These are phyloP conservation scores for Vigna mungo DNA, from an alignment of 306 rosid species.

Conservation along the genomic window DNA sequence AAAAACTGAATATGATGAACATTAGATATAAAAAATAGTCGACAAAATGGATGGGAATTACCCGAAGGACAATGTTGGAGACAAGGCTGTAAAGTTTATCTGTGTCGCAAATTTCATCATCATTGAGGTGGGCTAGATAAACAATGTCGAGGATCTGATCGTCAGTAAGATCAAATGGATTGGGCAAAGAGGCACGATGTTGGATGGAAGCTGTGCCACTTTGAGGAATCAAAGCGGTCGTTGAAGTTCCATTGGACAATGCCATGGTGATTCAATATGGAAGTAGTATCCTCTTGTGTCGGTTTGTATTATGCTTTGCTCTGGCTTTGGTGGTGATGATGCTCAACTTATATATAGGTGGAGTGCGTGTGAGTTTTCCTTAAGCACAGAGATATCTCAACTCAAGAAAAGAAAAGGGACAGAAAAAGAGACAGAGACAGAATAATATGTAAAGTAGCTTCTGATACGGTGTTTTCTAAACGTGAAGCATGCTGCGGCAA, in stretches of 20 bases:
- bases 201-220: neutral
- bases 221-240: constrained; percentile 3
- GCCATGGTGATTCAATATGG: constrained; percentile 39
- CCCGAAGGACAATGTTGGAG: constrained; percentile 46
- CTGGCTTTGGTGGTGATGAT: constrained; percentile 6
- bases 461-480: neutral
- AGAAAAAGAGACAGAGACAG: constrained; percentile 13
- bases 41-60: neutral
- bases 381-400: neutral
- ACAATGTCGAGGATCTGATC: constrained; percentile 46
- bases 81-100: constrained; percentile 37
- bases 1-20: neutral
- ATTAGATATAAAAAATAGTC: neutral
- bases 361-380: constrained; percentile 27
- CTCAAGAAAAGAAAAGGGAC: neutral
- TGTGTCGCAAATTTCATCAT: constrained; percentile 41
- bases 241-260: constrained; percentile 21
- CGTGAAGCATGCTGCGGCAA: constrained; percentile 33
- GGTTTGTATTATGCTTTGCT: constrained; percentile 28
- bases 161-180: constrained; percentile 42
- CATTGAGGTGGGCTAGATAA: constrained; percentile 45
- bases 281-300: neutral
- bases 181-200: constrained; percentile 2
- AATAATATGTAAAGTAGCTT: constrained; percentile 26
- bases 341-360: constrained; percentile 37